Conservation (phyloP, 768 basidiomycete genomes). For the Lentinula lateritia region DNA sequence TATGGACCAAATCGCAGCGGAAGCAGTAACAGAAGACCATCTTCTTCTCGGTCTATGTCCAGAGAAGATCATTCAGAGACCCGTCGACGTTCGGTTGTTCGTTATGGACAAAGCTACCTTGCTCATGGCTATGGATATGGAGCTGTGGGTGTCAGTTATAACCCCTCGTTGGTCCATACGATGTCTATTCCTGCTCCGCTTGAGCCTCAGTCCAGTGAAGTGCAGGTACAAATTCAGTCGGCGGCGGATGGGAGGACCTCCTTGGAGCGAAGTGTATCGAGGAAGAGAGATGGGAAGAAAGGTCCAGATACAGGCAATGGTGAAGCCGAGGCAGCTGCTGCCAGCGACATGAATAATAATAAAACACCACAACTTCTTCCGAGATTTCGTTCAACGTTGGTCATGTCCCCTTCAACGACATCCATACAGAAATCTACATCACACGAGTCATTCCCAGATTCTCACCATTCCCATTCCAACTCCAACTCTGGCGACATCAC, state of each 20-base stretch:
- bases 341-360: neutral
- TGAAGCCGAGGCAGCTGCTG: neutral
- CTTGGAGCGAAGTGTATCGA: neutral
- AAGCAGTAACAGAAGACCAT: neutral
- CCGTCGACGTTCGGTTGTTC: neutral
- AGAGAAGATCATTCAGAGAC: neutral
- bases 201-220: neutral
- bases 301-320: neutral
- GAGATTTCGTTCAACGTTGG: neutral
- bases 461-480: neutral
- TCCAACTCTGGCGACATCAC: neutral
- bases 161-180: neutral
- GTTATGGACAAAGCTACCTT: neutral
- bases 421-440: neutral
- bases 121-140: neutral
- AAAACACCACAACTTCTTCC: neutral
- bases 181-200: neutral
- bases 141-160: neutral
- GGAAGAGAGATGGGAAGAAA: neutral
- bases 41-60: neutral
- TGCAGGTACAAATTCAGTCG: neutral
- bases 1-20: neutral
- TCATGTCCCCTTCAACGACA: neutral
- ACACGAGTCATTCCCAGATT: neutral
- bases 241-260: neutral